Percentiles rank a stretch among this genome's conserved stretches.
Conservation (phyloP, 1,284 basidiomycete species). For the Taiwanofungus camphoratus region DNA sequence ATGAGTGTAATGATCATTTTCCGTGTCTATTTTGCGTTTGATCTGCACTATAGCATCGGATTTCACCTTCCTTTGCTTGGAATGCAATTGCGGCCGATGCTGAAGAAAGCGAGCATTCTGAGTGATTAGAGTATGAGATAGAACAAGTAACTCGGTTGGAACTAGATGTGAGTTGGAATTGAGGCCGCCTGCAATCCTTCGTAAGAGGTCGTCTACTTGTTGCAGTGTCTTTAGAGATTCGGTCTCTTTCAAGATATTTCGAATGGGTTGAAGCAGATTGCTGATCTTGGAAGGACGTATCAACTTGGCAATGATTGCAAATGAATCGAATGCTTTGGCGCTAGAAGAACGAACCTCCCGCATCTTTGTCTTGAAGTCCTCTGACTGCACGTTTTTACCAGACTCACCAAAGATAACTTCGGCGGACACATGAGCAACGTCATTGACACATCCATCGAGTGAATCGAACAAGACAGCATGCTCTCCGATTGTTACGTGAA, state of each 20-base stretch:
- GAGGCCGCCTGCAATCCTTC: slow-evolving; percentile 79
- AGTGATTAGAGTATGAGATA: slow-evolving; percentile 88
- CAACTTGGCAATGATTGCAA: slow-evolving; percentile 73
- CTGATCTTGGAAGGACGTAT: slow-evolving; percentile 76
- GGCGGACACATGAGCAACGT: slow-evolving; percentile 76
- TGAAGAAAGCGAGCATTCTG: slow-evolving; percentile 85
- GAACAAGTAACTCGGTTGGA: slow-evolving; percentile 68
- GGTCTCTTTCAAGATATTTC: slow-evolving; percentile 84
- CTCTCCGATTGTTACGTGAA: slow-evolving; percentile 68
- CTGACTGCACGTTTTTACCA: slow-evolving; percentile 83
- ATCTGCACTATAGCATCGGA: slow-evolving; percentile 72
- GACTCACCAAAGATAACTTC: slow-evolving; percentile 96
- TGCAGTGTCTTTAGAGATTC: slow-evolving; percentile 80
- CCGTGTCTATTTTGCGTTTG: slow-evolving; percentile 57
- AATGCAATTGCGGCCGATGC: slow-evolving; percentile 36
- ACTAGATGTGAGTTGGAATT: slow-evolving; percentile 77
- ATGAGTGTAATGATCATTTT: slow-evolving; percentile 70
- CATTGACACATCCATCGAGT: slow-evolving; percentile 75
- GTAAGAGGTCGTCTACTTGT: slow-evolving; percentile 85
- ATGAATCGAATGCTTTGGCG: slow-evolving; percentile 80
- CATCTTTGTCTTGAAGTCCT: slow-evolving; percentile 94
- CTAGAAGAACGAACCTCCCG: slow-evolving; percentile 80
- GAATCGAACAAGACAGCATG: slow-evolving; percentile 47
- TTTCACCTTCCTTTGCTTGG: slow-evolving; percentile 34
- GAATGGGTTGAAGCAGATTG: slow-evolving; percentile 74